Percentiles rank a stretch among this genome's conserved stretches.
Conservation (phyloP, 306 rosid genomes). For the Trifolium dubium region DNA sequence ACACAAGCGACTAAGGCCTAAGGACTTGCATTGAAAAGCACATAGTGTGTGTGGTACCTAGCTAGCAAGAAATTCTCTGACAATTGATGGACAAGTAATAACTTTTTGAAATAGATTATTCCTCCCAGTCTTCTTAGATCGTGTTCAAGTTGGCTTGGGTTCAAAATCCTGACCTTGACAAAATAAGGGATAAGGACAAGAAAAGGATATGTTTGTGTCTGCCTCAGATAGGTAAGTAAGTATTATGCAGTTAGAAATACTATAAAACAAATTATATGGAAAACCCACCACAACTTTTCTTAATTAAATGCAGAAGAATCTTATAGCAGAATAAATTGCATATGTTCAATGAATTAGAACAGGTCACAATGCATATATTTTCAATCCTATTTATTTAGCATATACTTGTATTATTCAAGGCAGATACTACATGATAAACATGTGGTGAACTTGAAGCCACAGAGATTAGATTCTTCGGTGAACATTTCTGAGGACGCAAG, state of each 20-base stretch:
- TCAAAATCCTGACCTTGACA: slow-evolving; percentile 36
- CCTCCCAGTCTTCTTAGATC: not conserved
- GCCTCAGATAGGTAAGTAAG: slow-evolving; percentile 19
- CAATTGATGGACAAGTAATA: slow-evolving; percentile 52
- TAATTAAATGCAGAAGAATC: slow-evolving; percentile 25
- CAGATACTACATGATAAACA: not conserved
- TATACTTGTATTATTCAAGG: not conserved
- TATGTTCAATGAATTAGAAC: not conserved
- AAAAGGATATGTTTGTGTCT: slow-evolving; percentile 36
- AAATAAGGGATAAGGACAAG: slow-evolving; percentile 34
- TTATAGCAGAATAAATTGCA: slow-evolving; percentile 4
- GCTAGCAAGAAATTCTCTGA: slow-evolving; percentile 48
- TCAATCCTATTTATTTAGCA: not conserved
- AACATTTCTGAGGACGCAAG: not conserved
- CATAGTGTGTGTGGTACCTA: slow-evolving; percentile 27
- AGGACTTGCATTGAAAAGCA: slow-evolving; percentile 35
- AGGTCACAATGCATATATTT: not conserved
- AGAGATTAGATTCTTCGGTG: not conserved
- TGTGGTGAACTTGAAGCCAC: not conserved
- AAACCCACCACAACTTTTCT: slow-evolving; percentile 37
- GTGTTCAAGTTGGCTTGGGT: slow-evolving; percentile 40
- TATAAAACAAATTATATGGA: slow-evolving; percentile 24
- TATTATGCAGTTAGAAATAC: slow-evolving; percentile 27
- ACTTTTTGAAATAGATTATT: slow-evolving; percentile 38
- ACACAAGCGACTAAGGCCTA: slow-evolving; percentile 37